Evolutionary conservation across 2,329 filamentous ascomycete species (phyloP), one percentile per base, ranked within the genome.

Genomic region (Mycosphaerelloides madeirae): DNA sequence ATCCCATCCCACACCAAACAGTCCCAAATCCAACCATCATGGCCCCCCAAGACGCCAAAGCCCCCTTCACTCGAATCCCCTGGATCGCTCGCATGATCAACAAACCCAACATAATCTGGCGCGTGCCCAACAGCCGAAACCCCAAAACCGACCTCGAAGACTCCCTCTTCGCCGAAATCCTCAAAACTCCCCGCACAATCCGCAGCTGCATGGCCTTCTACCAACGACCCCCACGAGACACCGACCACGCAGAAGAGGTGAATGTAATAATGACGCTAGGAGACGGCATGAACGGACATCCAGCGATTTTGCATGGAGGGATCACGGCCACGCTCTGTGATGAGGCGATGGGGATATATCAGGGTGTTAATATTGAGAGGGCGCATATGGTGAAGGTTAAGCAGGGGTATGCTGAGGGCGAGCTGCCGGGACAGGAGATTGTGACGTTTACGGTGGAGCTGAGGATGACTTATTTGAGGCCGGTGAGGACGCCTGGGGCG

Each of bases 251-350:
- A 12, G 52, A 50, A 18, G 64, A 70, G 53, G 56, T 71, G n/a
- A 55, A 50, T 25, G 64, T 62, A 1, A 57, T 74, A 6, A 53
- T 71, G 38, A 62, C 66, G n/a, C 20, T 83, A 1, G 79, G 76
- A 1, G 55, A 66, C 9, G 73, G 71, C 14, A 52, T 83, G 43
- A 77, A 78, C 50, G 80, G 80, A 2, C 74, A 75, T 52, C 64
- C 74, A 2, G 61, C 67, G 3, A 67, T 78, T 6, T 65, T 70
- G 8, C 80, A 84, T 57, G 79, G 80, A 15, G 80, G 80, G 1
- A 71, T 83, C 22, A 70, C 78, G 6, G 71, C 72, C 7, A 71
- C 75, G 0, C 58, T 83, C n/a, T 59, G 84, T 16, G 80, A 84
- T 55, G 80, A 84, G 57, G 63, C 68, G 5, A 73, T 77, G 58